Evolutionary conservation across 2,329 filamentous ascomycete genomes (phyloP).

Genomic region (Monilinia polystroma): DNA sequence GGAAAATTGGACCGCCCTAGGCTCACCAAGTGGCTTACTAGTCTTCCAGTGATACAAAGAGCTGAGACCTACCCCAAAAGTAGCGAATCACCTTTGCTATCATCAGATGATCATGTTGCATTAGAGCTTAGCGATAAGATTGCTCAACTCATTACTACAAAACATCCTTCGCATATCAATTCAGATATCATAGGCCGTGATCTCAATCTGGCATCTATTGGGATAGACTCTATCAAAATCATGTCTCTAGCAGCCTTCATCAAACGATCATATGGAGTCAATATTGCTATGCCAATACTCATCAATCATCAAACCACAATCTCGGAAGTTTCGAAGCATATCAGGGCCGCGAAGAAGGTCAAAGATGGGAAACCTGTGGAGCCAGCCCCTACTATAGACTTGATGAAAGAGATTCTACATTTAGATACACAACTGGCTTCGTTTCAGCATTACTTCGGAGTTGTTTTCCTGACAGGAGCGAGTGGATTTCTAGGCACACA

Average conservation of each 20-base stretch:
- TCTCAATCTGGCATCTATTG: constrained; percentile 14
- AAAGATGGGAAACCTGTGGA: not conserved
- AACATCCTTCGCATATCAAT: not conserved
- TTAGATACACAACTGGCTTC: constrained; percentile 12
- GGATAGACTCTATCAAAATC: constrained; percentile 25
- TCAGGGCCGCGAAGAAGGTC: not conserved
- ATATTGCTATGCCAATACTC: constrained; percentile 15
- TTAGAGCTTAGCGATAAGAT: constrained; percentile 12
- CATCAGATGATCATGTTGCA: constrained; percentile 7
- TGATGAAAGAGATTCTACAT: constrained; percentile 9
- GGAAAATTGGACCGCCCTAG: constrained; percentile 43
- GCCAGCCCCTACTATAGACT: not conserved
- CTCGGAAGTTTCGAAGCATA: constrained; percentile 19
- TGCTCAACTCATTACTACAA: constrained; percentile 3
- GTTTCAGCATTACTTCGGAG: constrained; percentile 5
- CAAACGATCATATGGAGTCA: constrained; percentile 18
- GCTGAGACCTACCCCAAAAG: not conserved
- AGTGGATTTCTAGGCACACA: constrained; percentile 15
- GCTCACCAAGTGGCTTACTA: constrained; percentile 29
- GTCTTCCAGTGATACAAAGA: not conserved
- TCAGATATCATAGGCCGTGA: constrained; percentile 14
- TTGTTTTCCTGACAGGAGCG: constrained; percentile 11
- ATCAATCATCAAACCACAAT: constrained; percentile 21
- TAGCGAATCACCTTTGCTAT: not conserved
- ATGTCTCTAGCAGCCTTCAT: constrained; percentile 24